Evolutionary conservation across 192 early-diverging fungal species (phyloP), one percentile per base, ranked within the genome.

Genomic region (Physocladia obscura): DNA sequence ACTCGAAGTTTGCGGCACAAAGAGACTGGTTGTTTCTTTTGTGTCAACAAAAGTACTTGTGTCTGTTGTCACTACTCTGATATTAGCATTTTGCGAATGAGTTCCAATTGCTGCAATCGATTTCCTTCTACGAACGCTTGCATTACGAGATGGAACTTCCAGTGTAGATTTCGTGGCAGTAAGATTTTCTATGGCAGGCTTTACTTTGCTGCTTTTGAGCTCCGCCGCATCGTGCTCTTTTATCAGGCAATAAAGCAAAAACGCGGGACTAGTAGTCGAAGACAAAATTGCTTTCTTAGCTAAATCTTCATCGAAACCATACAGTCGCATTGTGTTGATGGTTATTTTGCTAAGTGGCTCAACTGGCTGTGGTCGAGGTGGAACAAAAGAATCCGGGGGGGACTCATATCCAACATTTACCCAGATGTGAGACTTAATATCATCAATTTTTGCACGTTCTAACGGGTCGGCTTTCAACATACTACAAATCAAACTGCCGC

Each of bases 361-460:
- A 24, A 48, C 49, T 2, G 68, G 38, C 11, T 19, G 26, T 0
- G 70, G 77, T 6, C 81, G 77, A 17, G 29, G 51, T 1, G 81
- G 81, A 17, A 82, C 35, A 8, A 74, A 58, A 17, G 70, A 48
- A 29, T 75, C 67, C 3, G 78, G 76, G 1, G 76, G 71, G 15
- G 39, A 29, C 49, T 82, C 89, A 54, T 89, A 92, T 0, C 91
- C 91, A 62, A 87, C 85, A 75, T 87, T 77, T 13, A 80, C 54
- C 81, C 81, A 86, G 8, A 51, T 62, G 62, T 86, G 79, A 0
- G 64, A 6, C 29, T 57, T 36, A 26, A 86, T 74, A 22, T 81
- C 58, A 17, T 76, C 57, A n/a, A 86, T 19, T 8, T 76, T 77
- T 5, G 76, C 71, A 31, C 84, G 52, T 21, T 74, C 49, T 2